phyloP scores from a whole-genome alignment of 306 rosid species.

The Glycyrrhiza uralensis region DNA sequence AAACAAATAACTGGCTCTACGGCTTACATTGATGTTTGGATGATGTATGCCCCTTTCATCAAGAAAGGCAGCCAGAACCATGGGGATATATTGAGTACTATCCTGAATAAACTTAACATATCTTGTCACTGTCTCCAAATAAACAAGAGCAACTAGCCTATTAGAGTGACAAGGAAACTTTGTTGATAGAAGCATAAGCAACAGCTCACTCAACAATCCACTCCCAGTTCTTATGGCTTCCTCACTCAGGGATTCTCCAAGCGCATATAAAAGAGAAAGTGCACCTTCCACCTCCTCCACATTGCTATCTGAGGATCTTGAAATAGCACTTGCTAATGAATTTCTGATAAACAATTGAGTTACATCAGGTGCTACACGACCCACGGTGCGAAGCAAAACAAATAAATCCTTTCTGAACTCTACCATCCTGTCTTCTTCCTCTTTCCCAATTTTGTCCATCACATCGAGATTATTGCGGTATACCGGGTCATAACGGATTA shows the following conservation, averaged over 20 bases:
- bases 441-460: constrained; percentile 83
- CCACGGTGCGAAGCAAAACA: constrained; percentile 55
- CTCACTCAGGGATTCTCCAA: constrained; percentile 78
- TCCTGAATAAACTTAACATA: constrained; percentile 84
- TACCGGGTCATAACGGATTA: constrained; percentile 65
- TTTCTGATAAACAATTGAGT: constrained; percentile 72
- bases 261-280: constrained; percentile 73
- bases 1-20: constrained; percentile 90
- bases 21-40: constrained; percentile 71
- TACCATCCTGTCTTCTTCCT: constrained; percentile 88
- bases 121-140: constrained; percentile 88
- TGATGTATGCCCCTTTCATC: constrained; percentile 98
- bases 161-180: constrained; percentile 85
- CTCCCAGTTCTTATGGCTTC: constrained; percentile 64
- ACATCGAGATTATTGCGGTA: constrained; percentile 68
- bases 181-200: constrained; percentile 73
- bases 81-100: constrained; percentile 67
- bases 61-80: constrained; percentile 85
- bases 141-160: constrained; percentile 91
- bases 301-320: constrained; percentile 61
- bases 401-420: constrained; percentile 90
- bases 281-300: constrained; percentile 94
- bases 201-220: constrained; percentile 71
- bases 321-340: constrained; percentile 61
- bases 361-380: constrained; percentile 66